These are phyloP conservation scores for Selaginella moellendorffii DNA, from an alignment of 75 land plant species.

Conservation along the genomic window DNA sequence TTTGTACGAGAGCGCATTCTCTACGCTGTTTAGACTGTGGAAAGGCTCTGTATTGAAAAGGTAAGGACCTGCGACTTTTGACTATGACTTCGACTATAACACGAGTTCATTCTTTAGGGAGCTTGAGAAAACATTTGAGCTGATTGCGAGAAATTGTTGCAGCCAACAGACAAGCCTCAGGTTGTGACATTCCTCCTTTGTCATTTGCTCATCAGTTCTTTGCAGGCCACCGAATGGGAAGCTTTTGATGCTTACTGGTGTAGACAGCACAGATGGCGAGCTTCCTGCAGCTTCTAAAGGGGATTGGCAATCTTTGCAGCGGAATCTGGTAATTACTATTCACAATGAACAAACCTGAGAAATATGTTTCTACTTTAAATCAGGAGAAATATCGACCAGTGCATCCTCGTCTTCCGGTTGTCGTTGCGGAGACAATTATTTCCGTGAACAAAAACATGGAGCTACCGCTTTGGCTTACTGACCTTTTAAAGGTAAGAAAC, in stretches of 20 bases:
- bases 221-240: not conserved
- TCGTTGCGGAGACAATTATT: slow-evolving; percentile 84
- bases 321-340: slow-evolving; percentile 19
- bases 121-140: slow-evolving; percentile 56
- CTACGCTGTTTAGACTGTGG: slow-evolving; percentile 67
- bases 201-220: not conserved
- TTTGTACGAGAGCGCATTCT: slow-evolving; percentile 78
- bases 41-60: slow-evolving; percentile 60
- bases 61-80: slow-evolving; percentile 20
- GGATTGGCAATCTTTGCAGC: slow-evolving; percentile 24
- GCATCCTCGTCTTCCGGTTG: slow-evolving; percentile 57
- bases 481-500: slow-evolving; percentile 65
- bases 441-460: slow-evolving; percentile 65
- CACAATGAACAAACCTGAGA: not conserved
- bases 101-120: slow-evolving; percentile 35
- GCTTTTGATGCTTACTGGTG: not conserved
- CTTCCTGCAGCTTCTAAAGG: not conserved
- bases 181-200: not conserved
- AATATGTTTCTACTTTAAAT: not conserved
- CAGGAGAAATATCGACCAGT: slow-evolving; percentile 57
- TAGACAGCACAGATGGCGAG: not conserved
- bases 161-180: not conserved
- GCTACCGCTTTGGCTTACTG: slow-evolving; percentile 83
- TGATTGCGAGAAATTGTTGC: slow-evolving; percentile 71
- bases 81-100: not conserved